Evolutionary conservation across 2,329 filamentous ascomycete genomes (phyloP).

Genomic region (Fusarium torreyae): DNA sequence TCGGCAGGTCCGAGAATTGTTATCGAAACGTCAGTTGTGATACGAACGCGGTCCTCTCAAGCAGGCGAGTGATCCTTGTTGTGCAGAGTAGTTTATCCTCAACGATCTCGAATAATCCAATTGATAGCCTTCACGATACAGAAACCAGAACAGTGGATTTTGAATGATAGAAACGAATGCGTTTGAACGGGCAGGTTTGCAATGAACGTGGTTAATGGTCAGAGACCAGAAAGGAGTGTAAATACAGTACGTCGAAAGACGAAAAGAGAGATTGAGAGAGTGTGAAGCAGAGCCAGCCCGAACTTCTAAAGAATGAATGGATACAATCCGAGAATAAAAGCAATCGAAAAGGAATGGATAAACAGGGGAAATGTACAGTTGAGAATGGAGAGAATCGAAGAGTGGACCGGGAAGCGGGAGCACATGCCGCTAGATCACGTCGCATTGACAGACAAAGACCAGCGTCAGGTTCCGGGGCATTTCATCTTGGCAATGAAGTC

Average conservation of each 20-base stretch:
- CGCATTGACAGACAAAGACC: constrained; percentile 26
- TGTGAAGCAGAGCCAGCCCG: constrained; percentile 47
- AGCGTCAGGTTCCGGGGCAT: constrained; percentile 17
- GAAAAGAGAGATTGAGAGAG: constrained; percentile 31
- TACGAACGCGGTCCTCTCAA: constrained; percentile 27
- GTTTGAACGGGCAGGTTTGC: constrained; percentile 30
- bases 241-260: constrained; percentile 20
- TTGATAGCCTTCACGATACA: constrained; percentile 10
- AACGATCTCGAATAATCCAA: constrained; percentile 4
- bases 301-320: constrained; percentile 39
- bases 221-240: constrained; percentile 29
- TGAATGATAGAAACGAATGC: constrained; percentile 41
- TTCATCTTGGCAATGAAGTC: constrained; percentile 36
- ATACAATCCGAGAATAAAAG: constrained; percentile 28
- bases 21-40: constrained; percentile 13
- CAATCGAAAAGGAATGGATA: constrained; percentile 43
- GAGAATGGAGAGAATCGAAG: constrained; percentile 32
- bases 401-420: constrained; percentile 23
- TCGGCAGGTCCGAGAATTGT: constrained; percentile 17
- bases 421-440: constrained; percentile 24
- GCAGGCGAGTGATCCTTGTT: constrained; percentile 23
- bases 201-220: constrained; percentile 44
- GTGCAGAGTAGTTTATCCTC: constrained; percentile 18
- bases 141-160: constrained; percentile 4
- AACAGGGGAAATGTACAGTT: constrained; percentile 35